Percentiles rank a stretch among this genome's conserved stretches.
phyloP scores from a whole-genome alignment of 306 rosid genomes.

The Cucumis sativus region DNA sequence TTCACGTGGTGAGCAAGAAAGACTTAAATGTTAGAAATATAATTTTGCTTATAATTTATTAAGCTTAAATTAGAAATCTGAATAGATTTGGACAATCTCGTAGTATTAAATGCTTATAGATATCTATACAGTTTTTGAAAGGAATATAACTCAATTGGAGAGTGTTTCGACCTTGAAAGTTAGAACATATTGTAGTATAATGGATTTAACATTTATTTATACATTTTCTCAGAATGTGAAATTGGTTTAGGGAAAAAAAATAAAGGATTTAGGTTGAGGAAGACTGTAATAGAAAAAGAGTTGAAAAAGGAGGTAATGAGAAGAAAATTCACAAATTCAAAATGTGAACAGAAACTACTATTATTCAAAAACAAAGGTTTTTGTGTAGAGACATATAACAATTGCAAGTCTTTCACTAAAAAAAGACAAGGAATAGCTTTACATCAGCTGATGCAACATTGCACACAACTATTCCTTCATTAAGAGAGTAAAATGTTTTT shows the following conservation, averaged over 20 bases:
- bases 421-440: constrained; percentile 5
- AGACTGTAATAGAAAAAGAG: neutral
- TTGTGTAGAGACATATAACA: neutral
- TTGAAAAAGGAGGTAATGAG: neutral
- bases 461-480: neutral
- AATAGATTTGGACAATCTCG: neutral
- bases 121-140: no score
- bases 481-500: neutral
- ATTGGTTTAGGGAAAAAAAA: neutral
- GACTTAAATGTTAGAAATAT: no score
- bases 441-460: neutral
- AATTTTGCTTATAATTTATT: no score
- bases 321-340: neutral
- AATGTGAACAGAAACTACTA: neutral
- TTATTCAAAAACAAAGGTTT: neutral
- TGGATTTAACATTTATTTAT: no score
- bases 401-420: neutral
- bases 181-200: no score
- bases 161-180: no score
- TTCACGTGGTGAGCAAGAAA: no score
- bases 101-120: no score
- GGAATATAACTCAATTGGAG: no score
- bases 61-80: neutral
- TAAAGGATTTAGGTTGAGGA: neutral
- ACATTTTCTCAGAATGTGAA: no score